Base-by-base conservation (phyloP, 169 alveolate genomes). In the Babesia divergens region DNA sequence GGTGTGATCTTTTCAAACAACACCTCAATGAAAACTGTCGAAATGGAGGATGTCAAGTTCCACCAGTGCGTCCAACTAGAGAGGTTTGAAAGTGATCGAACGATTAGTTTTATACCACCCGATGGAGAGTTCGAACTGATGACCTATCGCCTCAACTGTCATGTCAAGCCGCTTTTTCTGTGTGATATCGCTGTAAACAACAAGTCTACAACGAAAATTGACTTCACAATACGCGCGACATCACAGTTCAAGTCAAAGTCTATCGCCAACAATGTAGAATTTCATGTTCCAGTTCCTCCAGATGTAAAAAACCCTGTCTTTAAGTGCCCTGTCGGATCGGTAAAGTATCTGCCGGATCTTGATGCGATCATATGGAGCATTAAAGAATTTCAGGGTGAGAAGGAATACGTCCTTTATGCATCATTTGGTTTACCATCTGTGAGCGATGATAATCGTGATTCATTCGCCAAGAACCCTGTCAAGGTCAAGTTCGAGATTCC, bases 81-180 rank as follows among this genome's bases (percentile, higher is more conserved):
- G 31, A 65, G 71, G 67, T 89, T 89, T 59, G 86, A 81, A 37
- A 51, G 91, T 62, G 99, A 98, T 70, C 90, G 99, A 68, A 94
- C 98, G 22, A 98, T 98, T 37, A 91, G 97, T 54, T 98, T 98
- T 88, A 95, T 96, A 31, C 99, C 99, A 7, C 99, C 99, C 16
- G 99, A 98, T 84, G 99, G 99, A 13, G 98, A 95, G 80, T 98
- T 97, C 84, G 99, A 96, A 84, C 92, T 98, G 32, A 97, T 97
- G 98, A 93, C 98, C 18, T 98, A 98, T 83, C 93, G 99, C 56
- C 91, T 98, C 28, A 96, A 94, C 89, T 92, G 94, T 26, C 93
- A 89, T 47, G 97, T 98, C 18, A 97, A 97, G 76, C 99, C 99
- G 14, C 89, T 97, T 37, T 95, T 98, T 42, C 94, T 98, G 95